A percentile compares a stretch with the other conserved stretches of the same genome.
phyloP scores from a whole-genome alignment of 2,329 filamentous ascomycete genomes.

The Arthrobotrys megalospora region DNA sequence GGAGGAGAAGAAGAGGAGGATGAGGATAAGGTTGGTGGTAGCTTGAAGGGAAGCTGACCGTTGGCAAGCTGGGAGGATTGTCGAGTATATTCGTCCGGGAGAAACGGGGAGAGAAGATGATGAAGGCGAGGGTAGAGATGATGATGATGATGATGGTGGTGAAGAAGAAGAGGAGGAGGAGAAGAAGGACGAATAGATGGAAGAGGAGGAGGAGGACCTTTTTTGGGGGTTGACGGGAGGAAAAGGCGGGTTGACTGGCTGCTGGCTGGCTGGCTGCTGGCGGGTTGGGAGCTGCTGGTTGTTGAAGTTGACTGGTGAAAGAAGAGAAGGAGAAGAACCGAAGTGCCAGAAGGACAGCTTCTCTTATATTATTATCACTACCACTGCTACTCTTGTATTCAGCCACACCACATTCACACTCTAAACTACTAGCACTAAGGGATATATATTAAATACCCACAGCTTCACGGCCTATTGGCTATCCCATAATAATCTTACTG shows the following conservation, averaged over 20 bases:
- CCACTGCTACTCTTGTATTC: neutral
- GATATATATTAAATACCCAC: no score
- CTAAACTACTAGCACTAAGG: neutral
- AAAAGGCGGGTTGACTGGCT: slow-evolving; percentile 30
- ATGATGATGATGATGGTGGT: slow-evolving; percentile 8
- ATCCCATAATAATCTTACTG: neutral
- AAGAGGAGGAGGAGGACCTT: slow-evolving; percentile 30
- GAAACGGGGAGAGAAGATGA: neutral
- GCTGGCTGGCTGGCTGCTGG: slow-evolving; percentile 45
- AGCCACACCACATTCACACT: no score
- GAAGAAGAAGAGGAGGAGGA: slow-evolving; percentile 24
- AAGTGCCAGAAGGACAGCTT: slow-evolving; percentile 9
- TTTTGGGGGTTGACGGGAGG: slow-evolving; percentile 24
- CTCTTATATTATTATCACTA: slow-evolving; percentile 10
- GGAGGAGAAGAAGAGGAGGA: neutral
- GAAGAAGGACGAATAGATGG: neutral
- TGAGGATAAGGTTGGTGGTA: neutral
- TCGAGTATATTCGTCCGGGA: neutral
- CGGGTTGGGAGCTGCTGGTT: slow-evolving; percentile 19
- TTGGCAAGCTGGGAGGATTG: neutral
- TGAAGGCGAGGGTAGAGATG: slow-evolving; percentile 12
- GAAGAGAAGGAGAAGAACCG: slow-evolving; percentile 11
- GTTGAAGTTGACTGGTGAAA: slow-evolving; percentile 29
- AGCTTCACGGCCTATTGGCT: neutral
- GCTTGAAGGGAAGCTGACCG: neutral